Percentiles rank a stretch among this genome's conserved stretches.
Conservation (phyloP, 179 eudicot species). For the Pouteria campechiana region DNA sequence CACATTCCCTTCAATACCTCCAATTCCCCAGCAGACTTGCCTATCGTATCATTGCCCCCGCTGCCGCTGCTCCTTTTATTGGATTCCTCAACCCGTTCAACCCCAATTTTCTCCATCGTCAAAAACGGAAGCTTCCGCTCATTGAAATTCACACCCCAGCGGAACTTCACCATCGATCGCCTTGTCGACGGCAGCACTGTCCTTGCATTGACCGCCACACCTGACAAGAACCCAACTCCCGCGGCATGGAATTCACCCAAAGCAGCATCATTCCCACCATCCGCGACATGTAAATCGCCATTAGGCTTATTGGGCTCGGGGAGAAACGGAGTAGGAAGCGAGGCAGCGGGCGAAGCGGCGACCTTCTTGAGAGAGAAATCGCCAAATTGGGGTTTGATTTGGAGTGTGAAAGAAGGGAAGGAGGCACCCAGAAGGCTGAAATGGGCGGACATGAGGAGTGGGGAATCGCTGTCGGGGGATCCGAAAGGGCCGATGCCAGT, state of each 20-base stretch:
- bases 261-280: constrained; percentile 21
- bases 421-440: constrained; percentile 34
- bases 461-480: constrained; percentile 65
- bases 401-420: constrained; percentile 52
- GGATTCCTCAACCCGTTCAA: constrained; percentile 59
- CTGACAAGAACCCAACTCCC: constrained; percentile 39
- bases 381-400: constrained; percentile 68
- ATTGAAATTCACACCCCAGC: constrained; percentile 74
- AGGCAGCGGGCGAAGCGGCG: constrained; percentile 9
- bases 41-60: too few species aligned
- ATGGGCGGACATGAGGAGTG: constrained; percentile 58
- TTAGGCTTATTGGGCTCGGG: constrained; percentile 8
- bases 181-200: constrained; percentile 58
- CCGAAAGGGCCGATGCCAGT: constrained; percentile 69
- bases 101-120: constrained; percentile 66
- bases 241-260: constrained; percentile 10
- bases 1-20: constrained; percentile 72
- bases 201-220: constrained; percentile 49
- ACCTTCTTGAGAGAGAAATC: constrained; percentile 69
- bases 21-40: too few species aligned
- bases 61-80: constrained; percentile 12
- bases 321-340: too few species aligned
- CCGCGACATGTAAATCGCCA: too few species aligned
- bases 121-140: constrained; percentile 36
- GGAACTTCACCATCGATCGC: constrained; percentile 37